These are phyloP conservation scores for Jacaranda copaia DNA, from an alignment of 257 asterid genomes.

Conservation along the genomic window DNA sequence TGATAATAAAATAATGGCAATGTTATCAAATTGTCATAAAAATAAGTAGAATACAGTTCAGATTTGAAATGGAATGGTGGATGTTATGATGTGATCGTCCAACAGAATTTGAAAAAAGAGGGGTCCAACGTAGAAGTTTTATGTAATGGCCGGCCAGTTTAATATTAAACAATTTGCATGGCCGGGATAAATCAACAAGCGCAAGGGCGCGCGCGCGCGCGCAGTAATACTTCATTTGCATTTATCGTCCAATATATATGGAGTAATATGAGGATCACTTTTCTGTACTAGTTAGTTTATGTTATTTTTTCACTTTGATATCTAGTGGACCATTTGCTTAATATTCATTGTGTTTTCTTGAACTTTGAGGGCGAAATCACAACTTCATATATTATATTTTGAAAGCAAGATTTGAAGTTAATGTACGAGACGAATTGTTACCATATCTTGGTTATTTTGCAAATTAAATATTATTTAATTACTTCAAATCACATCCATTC, in stretches of 20 bases:
- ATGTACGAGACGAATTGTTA: too few species aligned
- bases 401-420: too few species aligned
- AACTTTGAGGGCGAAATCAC: neutral
- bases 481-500: too few species aligned
- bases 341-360: neutral
- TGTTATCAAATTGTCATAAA: too few species aligned
- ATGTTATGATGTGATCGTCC: constrained; percentile 30
- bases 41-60: constrained; percentile 18
- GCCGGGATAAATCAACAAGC: constrained; percentile 8
- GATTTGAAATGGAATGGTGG: constrained; percentile 17
- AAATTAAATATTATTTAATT: too few species aligned
- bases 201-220: too few species aligned
- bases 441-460: too few species aligned
- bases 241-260: constrained; percentile 3
- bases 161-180: constrained; percentile 14
- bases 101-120: constrained; percentile 2
- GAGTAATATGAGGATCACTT: constrained; percentile 6
- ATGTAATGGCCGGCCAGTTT: constrained; percentile 31
- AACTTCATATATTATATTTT: too few species aligned
- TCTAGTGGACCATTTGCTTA: constrained; percentile 6
- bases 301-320: neutral
- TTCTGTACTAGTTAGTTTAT: neutral
- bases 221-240: neutral
- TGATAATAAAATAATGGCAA: too few species aligned
- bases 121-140: constrained; percentile 24